Evolutionary conservation across 192 early-diverging fungal genomes (phyloP), one percentile per base, ranked within the genome.

Genomic region (Backusella liffmaniae): DNA sequence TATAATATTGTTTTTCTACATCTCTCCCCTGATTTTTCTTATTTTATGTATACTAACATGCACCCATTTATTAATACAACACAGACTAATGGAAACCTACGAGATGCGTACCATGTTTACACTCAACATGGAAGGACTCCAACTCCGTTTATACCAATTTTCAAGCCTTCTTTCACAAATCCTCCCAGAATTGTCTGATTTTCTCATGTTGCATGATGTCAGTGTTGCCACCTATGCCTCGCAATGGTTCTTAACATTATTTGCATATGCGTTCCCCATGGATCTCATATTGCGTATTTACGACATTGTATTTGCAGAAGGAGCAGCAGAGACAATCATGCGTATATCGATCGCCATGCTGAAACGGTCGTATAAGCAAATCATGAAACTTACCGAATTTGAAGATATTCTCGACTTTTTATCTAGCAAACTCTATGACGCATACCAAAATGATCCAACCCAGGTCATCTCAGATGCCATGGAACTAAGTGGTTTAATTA

Each of bases 241-340:
- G 0, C 70, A 71, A 71, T 99, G 98, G 97, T 98, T 98, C 84
- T 84, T 99, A 75, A 97, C 98, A 0, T 79, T 97, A 29, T 99
- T 99, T 88, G 97, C 98, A 0, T 98, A 97, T 86, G 91, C 93
- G 7, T 97, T 96, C 80, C 98, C 98, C 26, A 84, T 98, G 73
- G 86, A 90, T 30, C 83, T 97, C 66, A 95, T 98, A 16, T 88
- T 95, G 72, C 90, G 98, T 16, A 95, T 97, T 34, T 92, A 96
- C 82, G 98, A 99, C 83, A 88, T 98, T 12, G 84, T 95, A 10
- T 95, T 97, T 79, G 89, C 91, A 8, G 95, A 99, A 82, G 96
- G 97, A 70, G 88, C 91, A 23, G 86, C 93, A 21, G 97, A 97
- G 80, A 86, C 94, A 18, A 93, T 97, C 69, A 92, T 98, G 85